Percentiles rank a stretch among this genome's conserved stretches.
Conservation (phyloP, 179 eudicot species). For the Silene noctiflora region DNA sequence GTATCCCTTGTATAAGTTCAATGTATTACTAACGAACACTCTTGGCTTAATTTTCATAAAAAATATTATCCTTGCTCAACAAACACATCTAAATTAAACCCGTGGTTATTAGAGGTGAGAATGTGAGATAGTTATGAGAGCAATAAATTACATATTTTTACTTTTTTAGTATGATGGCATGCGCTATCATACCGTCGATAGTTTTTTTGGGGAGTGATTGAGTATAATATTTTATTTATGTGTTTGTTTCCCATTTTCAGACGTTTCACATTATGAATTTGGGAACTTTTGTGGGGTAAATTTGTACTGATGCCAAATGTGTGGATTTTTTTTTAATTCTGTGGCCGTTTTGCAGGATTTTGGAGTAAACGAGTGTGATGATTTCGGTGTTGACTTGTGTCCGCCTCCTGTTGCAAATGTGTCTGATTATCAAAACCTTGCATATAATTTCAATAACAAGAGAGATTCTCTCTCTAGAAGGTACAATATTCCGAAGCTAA, state of each 20-base stretch:
- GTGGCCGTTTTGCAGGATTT: conserved; percentile 32
- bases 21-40: too few species aligned
- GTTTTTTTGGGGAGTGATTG: background rate
- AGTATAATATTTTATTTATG: background rate
- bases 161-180: background rate
- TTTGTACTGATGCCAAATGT: background rate
- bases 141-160: background rate
- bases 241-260: background rate
- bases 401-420: conserved; percentile 36
- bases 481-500: conserved; percentile 28
- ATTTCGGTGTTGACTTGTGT: conserved; percentile 47
- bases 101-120: too few species aligned
- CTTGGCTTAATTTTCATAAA: too few species aligned
- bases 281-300: background rate
- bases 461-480: conserved; percentile 11
- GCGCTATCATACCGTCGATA: background rate
- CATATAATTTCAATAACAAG: conserved; percentile 21
- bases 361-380: conserved; percentile 33
- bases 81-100: too few species aligned
- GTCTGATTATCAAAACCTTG: conserved; percentile 20
- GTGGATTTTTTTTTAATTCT: background rate
- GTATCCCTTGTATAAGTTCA: too few species aligned
- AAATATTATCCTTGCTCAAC: too few species aligned
- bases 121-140: background rate
- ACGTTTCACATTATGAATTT: background rate